Evolutionary conservation across 1,284 basidiomycete species (phyloP), one percentile per base, ranked within the genome.

Genomic region (Thecaphora thlaspeos): DNA sequence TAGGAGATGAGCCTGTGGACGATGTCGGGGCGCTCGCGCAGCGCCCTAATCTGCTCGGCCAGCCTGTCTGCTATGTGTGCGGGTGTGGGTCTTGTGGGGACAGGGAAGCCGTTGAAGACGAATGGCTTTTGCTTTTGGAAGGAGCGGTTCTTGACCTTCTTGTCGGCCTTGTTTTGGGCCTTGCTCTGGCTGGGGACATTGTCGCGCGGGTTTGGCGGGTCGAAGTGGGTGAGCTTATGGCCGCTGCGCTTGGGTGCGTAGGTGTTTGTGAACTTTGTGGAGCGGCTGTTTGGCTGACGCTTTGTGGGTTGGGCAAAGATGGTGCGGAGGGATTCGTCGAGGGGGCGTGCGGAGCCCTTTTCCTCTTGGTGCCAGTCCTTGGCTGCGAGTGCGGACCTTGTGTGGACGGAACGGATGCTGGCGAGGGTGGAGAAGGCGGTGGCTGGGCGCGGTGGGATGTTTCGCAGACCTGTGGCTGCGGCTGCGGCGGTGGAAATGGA

Each of bases 1-100:
- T 57, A 54, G 3, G 48, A 22, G 14, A 60, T 34, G 4, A 65
- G 52, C 38, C 60, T 53, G 4, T 36, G 26, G 0, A 51, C 51
- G 26, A 65, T 22, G 2, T 60, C 47, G 2, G 55, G 51, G 26
- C 55, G 44, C 17, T 48, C 30, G 0, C 18, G 4, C 40, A 64
- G 40, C 0, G 57, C 46, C 1, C 23, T 38, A 2, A 60, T 37
- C 43, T 46, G 46, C 4, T 56, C 51, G 5, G 50, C 51, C 9
- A 64, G 46, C 28, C 47, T 44, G 32, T 34, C 32, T 8, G 10
- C 32, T 4, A 34, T 34, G 10, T 34, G 10, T 8, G 17, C 17
- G 32, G 10, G 9, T 15, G 5, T 4, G 12, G 32, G 32, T 4
- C 32, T 8, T 3, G 32, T 34, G 11, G 32, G 32, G 11, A 34